Evolutionary conservation across 225 moss, liverwort and hornwort genomes (phyloP), one percentile per base, ranked within the genome.

Genomic region (Rhytidiadelphus loreus): DNA sequence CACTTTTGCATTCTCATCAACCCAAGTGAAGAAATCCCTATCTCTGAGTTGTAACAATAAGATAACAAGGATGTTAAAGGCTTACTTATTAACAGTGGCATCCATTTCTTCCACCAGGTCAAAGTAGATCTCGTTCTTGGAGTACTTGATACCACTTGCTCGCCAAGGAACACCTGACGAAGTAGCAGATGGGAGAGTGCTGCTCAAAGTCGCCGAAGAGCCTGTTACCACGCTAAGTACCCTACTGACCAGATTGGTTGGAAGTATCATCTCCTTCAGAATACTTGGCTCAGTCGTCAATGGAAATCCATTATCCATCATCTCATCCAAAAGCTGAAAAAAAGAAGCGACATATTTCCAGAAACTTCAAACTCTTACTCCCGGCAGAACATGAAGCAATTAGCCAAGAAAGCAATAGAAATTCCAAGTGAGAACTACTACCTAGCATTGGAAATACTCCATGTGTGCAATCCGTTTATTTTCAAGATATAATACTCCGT

Each of bases 301-400:
- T 63, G 97, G 99, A 91, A 97, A 97, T 59, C 99, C 99, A 80
- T 97, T 92, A 90, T 99, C 99, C 99, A 99, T 97, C 99, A 99
- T 99, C 91, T 99, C 99, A 91, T 99, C 99, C 92, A 97, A 93
- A 89, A 99, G 96, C 99, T 99, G 95, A 78, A 88, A 88, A 82
- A 86, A 86, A 74, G 86, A 80, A 88, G 63, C 84, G 69, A 78
- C 50, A 72, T 32, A 59, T 53, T 80, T 90, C 83, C 87, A 93
- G 86, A 89, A 87, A 83, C 41, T 72, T 80, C 78, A 83, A 84
- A 41, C 35, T 80, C 87, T 37, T 39, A 69, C 37, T 72, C 68
- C 26, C 65, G 22, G 52, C 57, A 85, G 25, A 64, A 43, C 44
- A 84, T 63, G 37, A 78, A 72, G 83, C 59, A 44, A 80, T 62